Evolutionary conservation across 202 grass and related monocot species (phyloP).

Genomic region (Schoenoplectus triqueter): DNA sequence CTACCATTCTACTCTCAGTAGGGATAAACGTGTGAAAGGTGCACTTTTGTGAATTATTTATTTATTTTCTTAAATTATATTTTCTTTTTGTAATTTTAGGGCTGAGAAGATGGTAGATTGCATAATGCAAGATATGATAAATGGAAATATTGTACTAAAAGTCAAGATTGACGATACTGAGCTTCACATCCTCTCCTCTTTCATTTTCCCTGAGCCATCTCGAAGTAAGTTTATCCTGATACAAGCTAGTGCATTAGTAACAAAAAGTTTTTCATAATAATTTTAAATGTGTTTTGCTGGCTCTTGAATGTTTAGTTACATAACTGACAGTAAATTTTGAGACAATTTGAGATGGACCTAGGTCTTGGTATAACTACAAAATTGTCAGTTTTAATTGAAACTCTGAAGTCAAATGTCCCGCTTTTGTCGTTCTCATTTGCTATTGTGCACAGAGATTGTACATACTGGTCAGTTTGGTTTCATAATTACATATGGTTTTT

Average conservation of each 20-base stretch:
- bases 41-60: neutral
- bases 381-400: neutral
- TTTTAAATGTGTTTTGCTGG: neutral
- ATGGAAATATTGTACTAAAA: slow-evolving; percentile 23
- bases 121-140: slow-evolving; percentile 23
- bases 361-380: neutral
- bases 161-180: neutral
- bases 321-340: neutral
- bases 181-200: slow-evolving; percentile 27
- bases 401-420: neutral
- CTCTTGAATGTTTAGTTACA: neutral
- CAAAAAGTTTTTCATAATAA: neutral
- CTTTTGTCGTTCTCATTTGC: slow-evolving; percentile 10
- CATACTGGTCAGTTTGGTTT: neutral
- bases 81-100: slow-evolving; percentile 34
- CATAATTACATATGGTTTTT: neutral
- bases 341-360: neutral
- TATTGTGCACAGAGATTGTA: neutral
- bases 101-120: slow-evolving; percentile 6
- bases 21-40: neutral
- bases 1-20: neutral
- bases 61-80: neutral
- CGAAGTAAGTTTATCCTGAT: slow-evolving; percentile 24
- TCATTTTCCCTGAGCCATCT: neutral
- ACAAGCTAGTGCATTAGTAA: neutral